These are phyloP conservation scores for Scytalidium sp. DNA, from an alignment of 2,329 filamentous ascomycete genomes.

Conservation along the genomic window DNA sequence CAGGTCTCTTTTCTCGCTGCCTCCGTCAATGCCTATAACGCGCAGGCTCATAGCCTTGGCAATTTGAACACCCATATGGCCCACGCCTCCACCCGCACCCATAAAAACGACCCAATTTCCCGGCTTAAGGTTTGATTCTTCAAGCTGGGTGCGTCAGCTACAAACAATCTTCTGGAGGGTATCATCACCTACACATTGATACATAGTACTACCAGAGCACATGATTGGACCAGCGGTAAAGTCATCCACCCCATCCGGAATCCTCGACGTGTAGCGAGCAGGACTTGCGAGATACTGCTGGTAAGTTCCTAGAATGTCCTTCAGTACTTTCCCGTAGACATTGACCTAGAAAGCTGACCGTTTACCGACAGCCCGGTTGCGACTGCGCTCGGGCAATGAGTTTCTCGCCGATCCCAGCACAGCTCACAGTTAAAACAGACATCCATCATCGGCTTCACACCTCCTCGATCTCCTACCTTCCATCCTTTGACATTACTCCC, in stretches of 20 bases:
- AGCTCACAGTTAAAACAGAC: slow-evolving; percentile 25
- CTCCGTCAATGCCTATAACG: slow-evolving; percentile 8
- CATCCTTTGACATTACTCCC: slow-evolving; percentile 41
- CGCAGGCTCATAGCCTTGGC: slow-evolving; percentile 10
- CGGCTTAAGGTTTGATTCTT: slow-evolving; percentile 1
- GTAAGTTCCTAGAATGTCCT: slow-evolving; percentile 4
- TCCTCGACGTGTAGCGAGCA: slow-evolving; percentile 6
- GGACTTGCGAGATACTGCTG: slow-evolving; percentile 8
- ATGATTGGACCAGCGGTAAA: slow-evolving; percentile 8
- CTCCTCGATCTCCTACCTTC: slow-evolving; percentile 32
- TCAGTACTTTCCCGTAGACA: not conserved
- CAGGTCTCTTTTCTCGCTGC: slow-evolving; percentile 3
- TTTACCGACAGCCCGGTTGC: slow-evolving; percentile 2
- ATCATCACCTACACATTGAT: slow-evolving; percentile 1
- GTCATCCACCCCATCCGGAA: slow-evolving; percentile 9
- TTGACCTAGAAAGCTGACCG: not conserved
- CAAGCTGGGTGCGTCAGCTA: not conserved
- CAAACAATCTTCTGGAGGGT: not conserved
- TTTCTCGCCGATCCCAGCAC: slow-evolving; percentile 6
- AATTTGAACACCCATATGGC: slow-evolving; percentile 16
- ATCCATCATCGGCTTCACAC: slow-evolving; percentile 4
- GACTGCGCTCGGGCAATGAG: slow-evolving; percentile 2
- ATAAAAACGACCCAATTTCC: slow-evolving; percentile 4
- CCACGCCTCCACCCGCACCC: slow-evolving; percentile 5
- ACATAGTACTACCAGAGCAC: slow-evolving; percentile 6